Base-by-base conservation (phyloP, 306 rosid genomes). In the Prinsepia uniflora region DNA sequence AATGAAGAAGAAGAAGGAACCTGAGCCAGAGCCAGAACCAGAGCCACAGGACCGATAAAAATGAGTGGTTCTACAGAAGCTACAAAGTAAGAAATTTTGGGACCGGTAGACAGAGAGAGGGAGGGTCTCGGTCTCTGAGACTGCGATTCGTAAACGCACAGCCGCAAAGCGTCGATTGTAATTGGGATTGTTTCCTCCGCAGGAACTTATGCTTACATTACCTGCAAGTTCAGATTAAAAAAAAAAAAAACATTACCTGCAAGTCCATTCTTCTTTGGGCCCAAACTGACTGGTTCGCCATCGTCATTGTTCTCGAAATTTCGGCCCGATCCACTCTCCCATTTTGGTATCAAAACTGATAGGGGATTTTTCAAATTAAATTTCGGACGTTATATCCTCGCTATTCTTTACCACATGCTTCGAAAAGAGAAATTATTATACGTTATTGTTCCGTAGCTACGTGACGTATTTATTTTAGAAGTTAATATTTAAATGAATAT, bases 261-360 rank as follows among this genome's bases (percentile, higher is more conserved):
- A 39, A 61, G 66, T 46, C 66, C 66, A 39, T 7, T 61, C 47
- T 61, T 42, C 5, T n/a, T 61, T 39, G 66, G 66, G 43, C 24
- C 11, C 36, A 1, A 46, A 46, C 50, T 46, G 2, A 46, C 50
- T 12, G 11, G 50, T 12, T 46, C 50, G 1, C 6, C 14, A 12
- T 46, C 50, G 17, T 11, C 2, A 10, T 46, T 46, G 5, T 3
- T 46, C 4, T 46, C 36, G 36, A 2, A 6, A 20, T 52, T 52
- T n/a, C 57, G 5, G 60, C 36, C 4, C 0, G 60, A 13, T 55
- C 36, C 36, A 55, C 47, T 43, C 10, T n/a, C 10, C n/a, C 0
- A 24, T 24, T 24, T 2, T 24, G 30, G 30, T 24, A 24, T 24
- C 30, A 24, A 24, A 24, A 24, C 1, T 0, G 30, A 24, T 24